Conservation (phyloP, 257 asterid species). For the Petunia axillaris region DNA sequence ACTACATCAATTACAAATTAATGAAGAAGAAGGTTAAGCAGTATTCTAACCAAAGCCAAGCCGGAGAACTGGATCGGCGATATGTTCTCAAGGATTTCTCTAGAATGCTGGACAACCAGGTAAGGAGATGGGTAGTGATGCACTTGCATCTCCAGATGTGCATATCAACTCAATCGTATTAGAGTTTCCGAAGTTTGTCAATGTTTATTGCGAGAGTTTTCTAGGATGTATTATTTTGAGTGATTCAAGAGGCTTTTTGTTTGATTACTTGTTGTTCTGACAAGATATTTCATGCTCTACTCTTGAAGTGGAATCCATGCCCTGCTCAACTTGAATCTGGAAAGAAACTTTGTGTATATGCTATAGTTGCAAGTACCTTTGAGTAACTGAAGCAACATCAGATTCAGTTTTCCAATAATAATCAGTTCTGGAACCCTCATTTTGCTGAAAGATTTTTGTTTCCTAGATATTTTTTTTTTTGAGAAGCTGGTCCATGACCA, state of each 20-base stretch:
- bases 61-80: constrained; percentile 62
- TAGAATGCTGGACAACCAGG: constrained; percentile 90
- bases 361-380: neutral
- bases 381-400: constrained; percentile 1
- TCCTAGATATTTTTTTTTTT: neutral
- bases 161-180: neutral
- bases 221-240: neutral
- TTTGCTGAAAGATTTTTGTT: neutral
- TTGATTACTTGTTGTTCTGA: neutral
- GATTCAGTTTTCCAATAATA: neutral
- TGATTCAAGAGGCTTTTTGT: neutral
- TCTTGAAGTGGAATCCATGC: constrained; percentile 4
- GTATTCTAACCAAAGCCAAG: constrained; percentile 68
- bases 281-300: neutral
- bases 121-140: constrained; percentile 20
- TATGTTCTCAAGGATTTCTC: constrained; percentile 94
- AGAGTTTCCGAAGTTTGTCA: neutral
- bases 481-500: too few species aligned
- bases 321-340: neutral
- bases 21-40: constrained; percentile 92
- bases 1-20: constrained; percentile 92
- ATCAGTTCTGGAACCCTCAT: neutral
- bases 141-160: neutral
- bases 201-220: neutral
- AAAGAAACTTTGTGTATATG: neutral